A percentile compares a stretch with the other conserved stretches of the same genome.
These are phyloP conservation scores for Tricholomella constricta DNA, from an alignment of 768 basidiomycete genomes.

Conservation along the genomic window DNA sequence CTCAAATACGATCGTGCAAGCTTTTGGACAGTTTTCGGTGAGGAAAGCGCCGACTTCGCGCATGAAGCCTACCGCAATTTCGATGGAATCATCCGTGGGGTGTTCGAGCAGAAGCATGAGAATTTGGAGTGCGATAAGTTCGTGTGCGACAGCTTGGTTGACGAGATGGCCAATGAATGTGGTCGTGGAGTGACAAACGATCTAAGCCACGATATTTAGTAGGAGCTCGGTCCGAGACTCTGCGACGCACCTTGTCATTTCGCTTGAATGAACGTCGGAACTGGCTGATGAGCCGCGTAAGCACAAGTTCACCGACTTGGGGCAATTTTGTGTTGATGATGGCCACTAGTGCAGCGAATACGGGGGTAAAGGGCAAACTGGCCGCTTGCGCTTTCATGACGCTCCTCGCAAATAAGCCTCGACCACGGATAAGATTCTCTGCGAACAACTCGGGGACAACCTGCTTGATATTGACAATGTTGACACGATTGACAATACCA, in stretches of 20 bases:
- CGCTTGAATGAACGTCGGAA: constrained; percentile 94
- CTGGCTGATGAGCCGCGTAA: constrained; percentile 90
- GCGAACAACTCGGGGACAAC: constrained; percentile 88
- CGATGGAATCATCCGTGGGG: constrained; percentile 96
- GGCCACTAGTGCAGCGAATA: constrained; percentile 91
- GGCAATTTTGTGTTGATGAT: constrained; percentile 98
- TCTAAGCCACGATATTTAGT: constrained; percentile 45
- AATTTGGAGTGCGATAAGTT: constrained; percentile 93
- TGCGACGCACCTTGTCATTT: constrained; percentile 86
- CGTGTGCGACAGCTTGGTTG: constrained; percentile 92
- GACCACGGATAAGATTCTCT: constrained; percentile 92
- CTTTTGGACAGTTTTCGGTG: constrained; percentile 90
- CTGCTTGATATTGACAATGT: constrained; percentile 93
- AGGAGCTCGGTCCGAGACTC: background rate
- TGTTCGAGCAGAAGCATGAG: constrained; percentile 93
- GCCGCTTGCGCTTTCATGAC: constrained; percentile 98
- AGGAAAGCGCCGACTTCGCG: constrained; percentile 97
- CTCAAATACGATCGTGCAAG: constrained; percentile 93
- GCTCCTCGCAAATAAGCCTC: constrained; percentile 90
- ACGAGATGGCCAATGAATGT: constrained; percentile 91
- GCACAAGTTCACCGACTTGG: constrained; percentile 89
- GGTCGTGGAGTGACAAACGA: constrained; percentile 90
- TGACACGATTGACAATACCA: constrained; percentile 99
- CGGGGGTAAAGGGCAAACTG: constrained; percentile 96
- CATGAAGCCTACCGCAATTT: constrained; percentile 97